Evolutionary conservation across 1,284 basidiomycete genomes (phyloP).

Genomic region (Ceratobasidium sp.): DNA sequence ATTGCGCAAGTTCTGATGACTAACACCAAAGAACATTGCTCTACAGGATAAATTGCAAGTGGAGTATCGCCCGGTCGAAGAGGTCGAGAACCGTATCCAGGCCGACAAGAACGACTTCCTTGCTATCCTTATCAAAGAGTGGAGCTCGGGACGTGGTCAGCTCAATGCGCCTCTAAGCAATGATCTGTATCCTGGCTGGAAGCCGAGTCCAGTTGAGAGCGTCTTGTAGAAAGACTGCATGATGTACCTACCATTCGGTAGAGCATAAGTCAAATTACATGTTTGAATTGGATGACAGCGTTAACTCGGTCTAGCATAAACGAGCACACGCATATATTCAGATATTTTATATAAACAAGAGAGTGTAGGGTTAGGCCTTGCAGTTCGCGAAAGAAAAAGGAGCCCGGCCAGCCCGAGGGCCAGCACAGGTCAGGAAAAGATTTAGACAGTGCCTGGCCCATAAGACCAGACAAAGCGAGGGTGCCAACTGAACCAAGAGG

Average conservation of each 20-base stretch:
- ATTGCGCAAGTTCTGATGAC: not conserved
- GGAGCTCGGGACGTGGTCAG: constrained; percentile 29
- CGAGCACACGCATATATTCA: not conserved
- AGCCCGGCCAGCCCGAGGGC: constrained; percentile 45
- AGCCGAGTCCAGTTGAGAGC: constrained; percentile 34
- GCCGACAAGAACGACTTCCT: constrained; percentile 28
- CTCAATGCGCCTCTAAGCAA: constrained; percentile 10
- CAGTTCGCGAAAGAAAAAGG: not conserved
- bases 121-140: constrained; percentile 26
- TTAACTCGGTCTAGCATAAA: not conserved
- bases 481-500: constrained; percentile 40
- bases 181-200: constrained; percentile 34
- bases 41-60: constrained; percentile 28
- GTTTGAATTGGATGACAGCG: not conserved
- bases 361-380: constrained; percentile 30
- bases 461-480: constrained; percentile 42
- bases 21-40: not conserved
- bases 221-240: constrained; percentile 25
- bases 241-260: not conserved
- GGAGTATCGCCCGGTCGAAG: constrained; percentile 22
- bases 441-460: constrained; percentile 44
- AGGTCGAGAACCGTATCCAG: constrained; percentile 21
- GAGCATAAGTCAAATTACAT: not conserved
- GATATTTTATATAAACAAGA: no score
- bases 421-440: constrained; percentile 41